Evolutionary conservation across 352 stramenopile species (phyloP), one percentile per base, ranked within the genome.

Genomic region (Achlya hypogyna): DNA sequence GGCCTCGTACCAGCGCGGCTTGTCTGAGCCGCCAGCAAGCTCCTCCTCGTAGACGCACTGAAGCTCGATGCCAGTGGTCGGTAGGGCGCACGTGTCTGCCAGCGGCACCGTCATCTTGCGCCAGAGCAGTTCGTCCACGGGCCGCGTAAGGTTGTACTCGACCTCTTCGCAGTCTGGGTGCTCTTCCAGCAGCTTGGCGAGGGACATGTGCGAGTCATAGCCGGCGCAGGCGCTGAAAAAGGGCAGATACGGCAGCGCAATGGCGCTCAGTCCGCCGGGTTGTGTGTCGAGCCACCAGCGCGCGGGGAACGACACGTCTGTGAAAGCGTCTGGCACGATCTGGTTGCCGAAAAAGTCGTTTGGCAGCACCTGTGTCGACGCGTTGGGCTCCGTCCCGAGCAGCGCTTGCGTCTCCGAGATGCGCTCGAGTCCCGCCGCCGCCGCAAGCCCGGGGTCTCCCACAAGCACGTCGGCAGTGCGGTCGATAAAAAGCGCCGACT

Each of bases 191-290:
- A 98, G 78, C 73, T 98, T 98, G 35, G 85, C 81, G 51, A 98
- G 80, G 59, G 78, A 89, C 59, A 98, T 90, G 66, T 98, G 86
- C 35, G 84, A 97, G 63, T 98, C 96, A 73, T 96, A 98, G 6
- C 91, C 94, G 18, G 92, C 78, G 63, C 95, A 99, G 35, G 93
- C 96, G n/a, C 88, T 98, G 47, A 98, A 97, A 72, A 96, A 99
- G 0, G 96, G 96, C 45, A 99, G 74, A 69, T 98, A 98, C 1
- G 95, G 89, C 23, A 98, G 74, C 5, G 78, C 84, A n/a, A 98
- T 70, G 53, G 91, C 96, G 1, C 78, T 71, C 3, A 73, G 65
- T 0, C 72, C 82, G 16, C 76, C 73, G 0, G 91, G 69, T 34
- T 96, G 78, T 14, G 87, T 74, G 22, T 72, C 72, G n/a, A 59